Conservation (phyloP, 768 basidiomycete genomes). For the Thelephora ganbajun region DNA sequence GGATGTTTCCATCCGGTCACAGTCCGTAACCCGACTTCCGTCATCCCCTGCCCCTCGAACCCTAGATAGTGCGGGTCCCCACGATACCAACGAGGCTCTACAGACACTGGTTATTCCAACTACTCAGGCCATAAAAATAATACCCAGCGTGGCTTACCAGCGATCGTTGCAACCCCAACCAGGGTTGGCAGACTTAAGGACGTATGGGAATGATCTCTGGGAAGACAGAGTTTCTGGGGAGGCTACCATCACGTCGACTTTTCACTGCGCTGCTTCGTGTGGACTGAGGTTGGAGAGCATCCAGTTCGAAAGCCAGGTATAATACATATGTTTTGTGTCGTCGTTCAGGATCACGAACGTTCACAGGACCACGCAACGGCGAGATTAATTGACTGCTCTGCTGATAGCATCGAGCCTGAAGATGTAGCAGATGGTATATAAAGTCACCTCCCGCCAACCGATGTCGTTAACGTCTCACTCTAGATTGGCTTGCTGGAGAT, state of each 20-base stretch:
- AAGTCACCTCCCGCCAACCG: neutral
- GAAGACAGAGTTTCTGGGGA: constrained; percentile 37
- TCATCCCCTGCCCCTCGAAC: constrained; percentile 9
- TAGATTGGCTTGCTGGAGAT: constrained; percentile 56
- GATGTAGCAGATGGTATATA: neutral
- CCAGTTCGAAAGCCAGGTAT: constrained; percentile 33
- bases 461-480: neutral
- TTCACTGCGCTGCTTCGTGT: constrained; percentile 45
- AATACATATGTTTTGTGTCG: constrained; percentile 7
- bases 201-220: constrained; percentile 41
- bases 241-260: constrained; percentile 35
- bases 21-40: constrained; percentile 11
- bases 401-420: constrained; percentile 23
- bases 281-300: constrained; percentile 37
- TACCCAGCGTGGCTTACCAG: constrained; percentile 40
- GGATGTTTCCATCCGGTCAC: constrained; percentile 71
- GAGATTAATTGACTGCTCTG: constrained; percentile 33
- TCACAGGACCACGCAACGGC: constrained; percentile 25
- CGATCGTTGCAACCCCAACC: constrained; percentile 26
- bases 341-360: neutral
- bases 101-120: constrained; percentile 56
- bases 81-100: constrained; percentile 42
- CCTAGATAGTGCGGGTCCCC: constrained; percentile 16
- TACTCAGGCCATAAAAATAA: constrained; percentile 42
- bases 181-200: constrained; percentile 37